Base-by-base conservation (phyloP, 805 yeast genomes). In the Nakazawaea wickerhamii region DNA sequence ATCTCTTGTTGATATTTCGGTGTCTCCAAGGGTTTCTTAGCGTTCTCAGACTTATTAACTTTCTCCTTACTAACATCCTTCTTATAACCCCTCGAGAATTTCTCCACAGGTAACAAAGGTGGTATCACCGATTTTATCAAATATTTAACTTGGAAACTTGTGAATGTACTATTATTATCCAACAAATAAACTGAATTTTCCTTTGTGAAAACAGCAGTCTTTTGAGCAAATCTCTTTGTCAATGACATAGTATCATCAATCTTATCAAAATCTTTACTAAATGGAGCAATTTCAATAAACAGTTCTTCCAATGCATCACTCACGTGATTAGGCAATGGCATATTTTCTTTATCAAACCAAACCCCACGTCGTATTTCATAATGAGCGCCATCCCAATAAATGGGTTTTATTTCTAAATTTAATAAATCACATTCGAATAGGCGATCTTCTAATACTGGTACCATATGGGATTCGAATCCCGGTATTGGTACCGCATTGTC, bases 311-410 rank as follows among this genome's bases (percentile, higher is more conserved):
- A 53, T 43, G 73, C 77, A 1, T 66, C 62, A 0, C 93, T 67
- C 4, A 80, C 45, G 1, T 63, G 59, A 1, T 65, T 64, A 8
- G 68, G 54, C 21, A 87, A 60, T 0, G 95, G 95, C 4, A 54
- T 53, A 1, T 77, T 77, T 39, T 75, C 75, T 8, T 72, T 56
- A 28, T 68, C 63, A 57, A 87, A 88, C 98, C 98, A 91, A 1
- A 79, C 58, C 1, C 96, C 96, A 42, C 97, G 65, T 36, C 96
- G 68, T 1, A 91, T 83, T 46, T 85, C 89, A 55, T 80, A 91
- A 0, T 67, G 63, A 0, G 96, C 93, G 1, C 97, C 97, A 6
- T 77, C 79, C 97, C 97, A 91, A 57, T 80, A 91, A 0, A 81
- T 73, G 0, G 98, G 95, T 3, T 62, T 50, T 52, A 90, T 58